Base-by-base conservation (phyloP, 2,329 filamentous ascomycete species). In the Huntiella abstrusa region DNA sequence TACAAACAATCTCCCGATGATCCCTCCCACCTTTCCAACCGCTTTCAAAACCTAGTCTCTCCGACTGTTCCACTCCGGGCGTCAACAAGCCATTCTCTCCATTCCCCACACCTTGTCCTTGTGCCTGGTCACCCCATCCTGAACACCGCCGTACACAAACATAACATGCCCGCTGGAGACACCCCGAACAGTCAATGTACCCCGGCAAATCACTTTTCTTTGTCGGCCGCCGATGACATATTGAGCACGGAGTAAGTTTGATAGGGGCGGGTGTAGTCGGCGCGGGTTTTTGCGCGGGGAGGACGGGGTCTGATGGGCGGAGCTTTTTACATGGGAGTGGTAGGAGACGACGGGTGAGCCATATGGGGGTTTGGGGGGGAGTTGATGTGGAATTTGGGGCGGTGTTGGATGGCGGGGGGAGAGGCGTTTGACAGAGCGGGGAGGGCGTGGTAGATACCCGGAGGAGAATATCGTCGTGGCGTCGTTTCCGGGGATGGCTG, bases 101-200 rank as follows among this genome's bases (percentile, higher is more conserved):
- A 19, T 13, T 17, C 16, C 12, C 11, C 7, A 5, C 22, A 10
- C 22, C 8, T 10, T 28, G 22, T 28, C 22, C 22, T 28, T 28
- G 22, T 10, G 7, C 22, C 8, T 28, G 22, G 1, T 7, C 17
- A 32, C 15, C 17, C 64, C 67, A 70, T 2, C 71, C 71, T 10
- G 69, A 62, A 53, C 79, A 83, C 52, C 73, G 64, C 19, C 79
- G 63, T 39, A 80, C 70, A 56, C 79, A 83, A n/a, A 83, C 66
- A 55, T 71, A 82, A 56, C 79, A 83, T 0, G 77, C 73, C 37
- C 76, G 66, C 51, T 70, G 63, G 7, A 67, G 64, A 55, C 79
- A 83, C 11, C 71, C 68, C 52, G 71, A 62, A 57, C 79, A 83
- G 54, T 75, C 66, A 41, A 75, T 70, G 55, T 75, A 82, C 7